These are phyloP conservation scores for Mucor racemosus DNA, from an alignment of 371 early-diverging fungal genomes.

Conservation along the genomic window DNA sequence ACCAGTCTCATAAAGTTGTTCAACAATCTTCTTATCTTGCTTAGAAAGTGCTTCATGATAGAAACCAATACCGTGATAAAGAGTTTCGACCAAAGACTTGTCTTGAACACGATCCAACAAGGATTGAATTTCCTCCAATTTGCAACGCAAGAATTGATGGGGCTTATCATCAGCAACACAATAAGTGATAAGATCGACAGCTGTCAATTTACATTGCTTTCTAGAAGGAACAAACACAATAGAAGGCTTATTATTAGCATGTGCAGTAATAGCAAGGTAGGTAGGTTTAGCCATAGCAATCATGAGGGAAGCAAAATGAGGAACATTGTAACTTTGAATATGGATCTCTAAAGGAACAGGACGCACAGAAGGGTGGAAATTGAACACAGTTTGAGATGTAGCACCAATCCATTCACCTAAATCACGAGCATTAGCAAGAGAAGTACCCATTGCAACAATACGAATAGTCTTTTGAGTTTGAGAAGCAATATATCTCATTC, in stretches of 20 bases:
- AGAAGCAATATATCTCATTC: conserved; percentile 91
- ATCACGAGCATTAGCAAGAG: conserved; percentile 94
- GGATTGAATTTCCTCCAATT: conserved; percentile 66
- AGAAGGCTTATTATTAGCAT: conserved; percentile 69
- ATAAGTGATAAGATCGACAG: conserved; percentile 81
- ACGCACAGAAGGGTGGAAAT: conserved; percentile 93
- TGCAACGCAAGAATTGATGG: conserved; percentile 75
- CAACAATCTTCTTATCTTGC: conserved; percentile 76
- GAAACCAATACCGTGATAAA: conserved; percentile 88
- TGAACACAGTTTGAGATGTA: conserved; percentile 76
- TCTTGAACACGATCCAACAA: conserved; percentile 74
- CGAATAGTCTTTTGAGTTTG: conserved; percentile 85
- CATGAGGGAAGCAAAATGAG: conserved; percentile 94
- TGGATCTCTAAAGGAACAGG: conserved; percentile 94
- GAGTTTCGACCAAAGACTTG: conserved; percentile 68
- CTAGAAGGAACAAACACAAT: conserved; percentile 93
- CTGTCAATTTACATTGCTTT: conserved; percentile 90
- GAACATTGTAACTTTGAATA: conserved; percentile 88
- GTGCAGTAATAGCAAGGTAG: conserved; percentile 76
- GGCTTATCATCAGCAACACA: conserved; percentile 75
- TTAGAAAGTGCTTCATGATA: conserved; percentile 87
- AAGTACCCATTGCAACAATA: conserved; percentile 88
- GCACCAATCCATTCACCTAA: conserved; percentile 97
- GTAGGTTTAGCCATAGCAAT: conserved; percentile 92
- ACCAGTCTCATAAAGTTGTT: conserved; percentile 75